Percentiles rank a stretch among this genome's conserved stretches.
phyloP scores from a whole-genome alignment of 495 filamentous ascomycete genomes.

The Mycothermus thermophilus region DNA sequence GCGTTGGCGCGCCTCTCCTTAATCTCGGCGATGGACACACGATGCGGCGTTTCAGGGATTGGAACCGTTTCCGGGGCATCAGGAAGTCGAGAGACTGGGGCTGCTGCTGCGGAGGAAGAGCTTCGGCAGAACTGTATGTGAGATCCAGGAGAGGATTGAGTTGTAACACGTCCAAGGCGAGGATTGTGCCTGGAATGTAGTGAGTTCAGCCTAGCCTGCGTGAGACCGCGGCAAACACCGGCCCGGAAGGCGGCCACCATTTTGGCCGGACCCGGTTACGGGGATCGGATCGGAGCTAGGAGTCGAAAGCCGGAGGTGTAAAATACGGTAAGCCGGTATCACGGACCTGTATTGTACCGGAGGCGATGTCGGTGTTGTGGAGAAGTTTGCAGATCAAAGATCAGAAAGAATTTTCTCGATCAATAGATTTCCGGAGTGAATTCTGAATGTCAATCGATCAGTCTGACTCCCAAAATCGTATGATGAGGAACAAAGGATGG shows the following conservation, averaged over 20 bases:
- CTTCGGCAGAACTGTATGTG: constrained; percentile 10
- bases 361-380: no score
- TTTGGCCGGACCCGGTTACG: not conserved
- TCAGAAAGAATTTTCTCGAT: not conserved
- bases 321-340: not conserved
- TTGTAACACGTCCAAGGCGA: not conserved
- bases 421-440: no score
- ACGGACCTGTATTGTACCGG: no score
- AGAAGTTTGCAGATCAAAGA: no score
- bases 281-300: not conserved
- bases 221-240: constrained; percentile 2
- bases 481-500: no score
- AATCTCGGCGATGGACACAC: constrained; percentile 60
- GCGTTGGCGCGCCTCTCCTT: constrained; percentile 51
- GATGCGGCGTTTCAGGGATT: no score
- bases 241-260: constrained; percentile 3
- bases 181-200: not conserved
- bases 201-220: not conserved
- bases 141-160: not conserved
- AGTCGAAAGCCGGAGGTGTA: not conserved
- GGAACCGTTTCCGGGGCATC: constrained; percentile 34
- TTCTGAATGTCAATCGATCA: no score
- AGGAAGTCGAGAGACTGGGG: constrained; percentile 10
- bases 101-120: constrained; percentile 10
- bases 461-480: no score